A percentile compares a stretch with the other conserved stretches of the same genome.
Evolutionary conservation across 495 filamentous ascomycete genomes (phyloP).

Genomic region (Aspergillus ostianus): DNA sequence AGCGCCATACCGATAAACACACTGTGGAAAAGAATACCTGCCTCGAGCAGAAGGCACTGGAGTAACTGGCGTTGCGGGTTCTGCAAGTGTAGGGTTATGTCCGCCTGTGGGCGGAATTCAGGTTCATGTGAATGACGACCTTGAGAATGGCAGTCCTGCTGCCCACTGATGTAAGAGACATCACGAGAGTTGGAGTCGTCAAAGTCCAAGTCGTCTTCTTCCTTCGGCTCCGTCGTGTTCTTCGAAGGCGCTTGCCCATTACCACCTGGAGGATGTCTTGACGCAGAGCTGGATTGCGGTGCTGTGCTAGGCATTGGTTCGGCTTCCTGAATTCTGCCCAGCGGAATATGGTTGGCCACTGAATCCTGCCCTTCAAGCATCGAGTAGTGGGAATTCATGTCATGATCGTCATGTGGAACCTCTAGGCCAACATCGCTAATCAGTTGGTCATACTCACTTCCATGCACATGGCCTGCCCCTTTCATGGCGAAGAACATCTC

Average conservation of each 20-base stretch:
- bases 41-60: constrained; percentile 78
- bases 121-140: constrained; percentile 17
- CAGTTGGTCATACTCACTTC: constrained; percentile 45
- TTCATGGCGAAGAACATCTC: constrained; percentile 72
- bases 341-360: constrained; percentile 12
- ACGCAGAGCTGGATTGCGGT: constrained; percentile 6
- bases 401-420: constrained; percentile 19
- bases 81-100: constrained; percentile 28
- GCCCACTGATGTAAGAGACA: constrained; percentile 16
- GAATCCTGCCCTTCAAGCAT: constrained; percentile 22
- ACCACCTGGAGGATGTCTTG: constrained; percentile 12
- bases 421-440: constrained; percentile 33
- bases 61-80: constrained; percentile 62
- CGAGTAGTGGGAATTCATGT: constrained; percentile 22
- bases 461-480: constrained; percentile 51
- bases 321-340: not conserved
- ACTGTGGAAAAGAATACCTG: constrained; percentile 83
- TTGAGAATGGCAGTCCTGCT: constrained; percentile 6
- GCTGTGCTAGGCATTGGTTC: constrained; percentile 1
- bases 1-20: constrained; percentile 90
- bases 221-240: constrained; percentile 15
- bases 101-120: constrained; percentile 15
- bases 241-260: constrained; percentile 5
- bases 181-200: constrained; percentile 30
- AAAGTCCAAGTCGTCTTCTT: constrained; percentile 31